Evolutionary conservation across 305 asterid species (phyloP).

Genomic region (Fraxinus angustifolia): DNA sequence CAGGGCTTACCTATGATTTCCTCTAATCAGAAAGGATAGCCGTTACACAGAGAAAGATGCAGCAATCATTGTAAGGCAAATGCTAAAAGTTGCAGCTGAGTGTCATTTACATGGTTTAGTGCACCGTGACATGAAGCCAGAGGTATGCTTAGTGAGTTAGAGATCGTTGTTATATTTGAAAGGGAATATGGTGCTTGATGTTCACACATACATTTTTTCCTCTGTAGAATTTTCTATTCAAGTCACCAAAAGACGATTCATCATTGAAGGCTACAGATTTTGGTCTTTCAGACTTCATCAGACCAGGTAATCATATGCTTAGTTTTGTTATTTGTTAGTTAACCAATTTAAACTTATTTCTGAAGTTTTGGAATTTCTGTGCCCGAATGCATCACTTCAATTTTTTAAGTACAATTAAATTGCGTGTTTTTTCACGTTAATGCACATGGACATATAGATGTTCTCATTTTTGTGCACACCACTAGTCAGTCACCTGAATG

Average conservation of each 20-base stretch:
- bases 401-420: slow-evolving; percentile 1
- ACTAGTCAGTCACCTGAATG: not conserved
- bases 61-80: slow-evolving; percentile 85
- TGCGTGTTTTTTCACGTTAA: not conserved
- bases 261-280: slow-evolving; percentile 77
- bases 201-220: slow-evolving; percentile 29
- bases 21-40: slow-evolving; percentile 75
- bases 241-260: slow-evolving; percentile 79
- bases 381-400: not conserved
- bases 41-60: slow-evolving; percentile 98
- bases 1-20: slow-evolving; percentile 20
- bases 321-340: not conserved
- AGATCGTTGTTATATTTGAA: not conserved
- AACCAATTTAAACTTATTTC: not conserved
- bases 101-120: slow-evolving; percentile 98
- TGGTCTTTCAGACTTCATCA: slow-evolving; percentile 81
- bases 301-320: slow-evolving; percentile 55
- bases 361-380: not conserved
- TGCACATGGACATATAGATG: not conserved
- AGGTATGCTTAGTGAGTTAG: slow-evolving; percentile 44
- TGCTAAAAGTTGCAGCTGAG: slow-evolving; percentile 97
- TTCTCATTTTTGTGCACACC: not conserved
- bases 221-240: slow-evolving; percentile 84
- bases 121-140: slow-evolving; percentile 99
- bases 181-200: slow-evolving; percentile 20